These are phyloP conservation scores for Ceratobasidium sp. DNA, from an alignment of 1,284 basidiomycete species.

Conservation along the genomic window DNA sequence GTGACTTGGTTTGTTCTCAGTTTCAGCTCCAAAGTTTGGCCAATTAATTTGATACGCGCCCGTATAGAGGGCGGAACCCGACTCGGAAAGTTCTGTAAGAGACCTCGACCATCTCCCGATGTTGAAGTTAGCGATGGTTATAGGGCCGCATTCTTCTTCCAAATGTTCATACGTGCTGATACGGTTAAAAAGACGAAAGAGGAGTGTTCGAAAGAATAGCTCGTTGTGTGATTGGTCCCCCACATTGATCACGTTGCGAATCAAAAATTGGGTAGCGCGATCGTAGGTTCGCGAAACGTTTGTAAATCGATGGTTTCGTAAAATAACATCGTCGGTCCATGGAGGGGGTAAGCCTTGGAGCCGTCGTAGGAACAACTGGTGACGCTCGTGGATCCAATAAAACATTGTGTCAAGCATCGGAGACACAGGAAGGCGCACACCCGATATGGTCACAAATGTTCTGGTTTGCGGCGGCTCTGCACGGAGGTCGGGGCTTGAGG, in stretches of 20 bases:
- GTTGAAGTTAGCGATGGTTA: conserved; percentile 67
- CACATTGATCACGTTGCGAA: conserved; percentile 71
- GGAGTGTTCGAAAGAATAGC: conserved; percentile 70
- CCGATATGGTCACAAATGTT: conserved; percentile 53
- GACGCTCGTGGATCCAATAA: conserved; percentile 68
- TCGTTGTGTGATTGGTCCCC: conserved; percentile 69
- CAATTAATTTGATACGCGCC: conserved; percentile 75
- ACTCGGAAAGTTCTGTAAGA: conserved; percentile 59
- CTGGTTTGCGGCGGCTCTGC: conserved; percentile 25
- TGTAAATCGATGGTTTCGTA: conserved; percentile 68
- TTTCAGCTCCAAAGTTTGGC: conserved; percentile 62
- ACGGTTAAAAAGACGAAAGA: conserved; percentile 72
- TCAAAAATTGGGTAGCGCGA: conserved; percentile 70
- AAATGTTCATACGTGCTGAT: conserved; percentile 74
- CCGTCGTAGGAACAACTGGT: conserved; percentile 68
- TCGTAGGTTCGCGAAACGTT: conserved; percentile 74
- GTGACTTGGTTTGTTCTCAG: conserved; percentile 56
- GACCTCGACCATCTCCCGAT: conserved; percentile 64
- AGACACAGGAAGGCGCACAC: conserved; percentile 53
- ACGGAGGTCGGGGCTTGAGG: conserved; percentile 47
- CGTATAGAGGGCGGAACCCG: conserved; percentile 66
- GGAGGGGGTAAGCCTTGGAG: conserved; percentile 64
- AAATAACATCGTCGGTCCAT: conserved; percentile 70
- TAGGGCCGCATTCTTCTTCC: conserved; percentile 62
- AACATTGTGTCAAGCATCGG: conserved; percentile 73